Base-by-base conservation (phyloP, 371 early-diverging fungal genomes). In the Gilbertella persicaria region DNA sequence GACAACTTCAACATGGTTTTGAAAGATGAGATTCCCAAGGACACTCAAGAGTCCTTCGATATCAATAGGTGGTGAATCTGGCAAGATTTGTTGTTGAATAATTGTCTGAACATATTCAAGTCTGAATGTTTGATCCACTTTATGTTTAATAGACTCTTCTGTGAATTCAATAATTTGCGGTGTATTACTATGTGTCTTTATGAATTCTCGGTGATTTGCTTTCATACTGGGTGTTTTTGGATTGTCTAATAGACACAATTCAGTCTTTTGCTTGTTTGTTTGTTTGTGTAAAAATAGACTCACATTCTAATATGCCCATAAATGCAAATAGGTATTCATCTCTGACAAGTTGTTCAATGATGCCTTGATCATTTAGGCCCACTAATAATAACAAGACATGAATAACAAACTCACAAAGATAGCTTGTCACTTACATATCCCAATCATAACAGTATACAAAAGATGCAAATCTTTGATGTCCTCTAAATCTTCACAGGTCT, bases 261-360 rank as follows among this genome's bases (percentile, higher is more conserved):
- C n/a, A n/a, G n/a, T 26, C 37, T 43, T 43, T 16, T 25, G 5
- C 7, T 14, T 53, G n/a, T 25, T 20, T 24, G 13, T 53, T 25
- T 37, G 5, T 53, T 16, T 26, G 21, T 20, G 7, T 6, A 7
- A 20, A 16, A 58, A 26, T n/a, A 3, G 25, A 16, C 73, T 43
- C 68, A 92, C 91, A 91, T 82, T 96, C 96, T 40, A 96, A 69
- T 63, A 94, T 88, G 14, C 92, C 93, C 26, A 87, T 76, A 1
- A 90, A 80, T 19, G 60, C 67, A 5, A 77, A 43, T 44, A 93
- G 80, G 35, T 82, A 60, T 6, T 90, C 91, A 48, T 94, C 92
- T 45, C 78, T 73, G 46, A 92, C 70, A 19, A 94, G 70, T n/a
- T 71, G 64, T 50, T 90, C 87, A 49, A 90, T 83, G 23, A 95